These are phyloP conservation scores for Aspergillus arachidicola DNA, from an alignment of 2,329 filamentous ascomycete species.

Conservation along the genomic window DNA sequence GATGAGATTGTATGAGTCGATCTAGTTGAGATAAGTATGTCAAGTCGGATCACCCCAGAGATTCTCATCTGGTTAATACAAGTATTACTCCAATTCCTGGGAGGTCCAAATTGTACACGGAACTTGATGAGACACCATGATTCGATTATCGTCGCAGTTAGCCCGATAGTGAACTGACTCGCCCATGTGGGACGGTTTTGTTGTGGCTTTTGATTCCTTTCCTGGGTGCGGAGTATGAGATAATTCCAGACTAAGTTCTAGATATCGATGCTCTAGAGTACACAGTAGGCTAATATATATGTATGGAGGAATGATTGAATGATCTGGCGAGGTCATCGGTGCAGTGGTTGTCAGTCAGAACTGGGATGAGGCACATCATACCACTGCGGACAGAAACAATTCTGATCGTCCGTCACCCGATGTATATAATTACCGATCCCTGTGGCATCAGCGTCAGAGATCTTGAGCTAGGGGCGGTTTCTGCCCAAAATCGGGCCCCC, in stretches of 20 bases:
- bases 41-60: neutral
- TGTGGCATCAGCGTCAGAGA: neutral
- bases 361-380: neutral
- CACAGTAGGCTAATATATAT: too few species aligned
- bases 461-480: neutral
- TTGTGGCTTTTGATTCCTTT: neutral
- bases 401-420: too few species aligned
- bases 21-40: neutral
- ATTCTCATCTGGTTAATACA: neutral
- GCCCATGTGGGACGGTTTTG: too few species aligned
- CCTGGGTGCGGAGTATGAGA: neutral
- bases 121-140: neutral
- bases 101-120: neutral
- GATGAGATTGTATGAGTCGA: too few species aligned
- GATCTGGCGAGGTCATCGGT: neutral
- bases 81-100: neutral
- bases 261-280: neutral
- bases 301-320: neutral
- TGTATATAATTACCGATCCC: neutral
- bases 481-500: constrained; percentile 2
- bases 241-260: neutral
- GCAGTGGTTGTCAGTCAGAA: neutral
- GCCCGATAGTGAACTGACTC: neutral
- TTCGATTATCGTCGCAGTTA: neutral
- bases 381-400: neutral